Percentiles rank a stretch among this genome's conserved stretches.
phyloP scores from a whole-genome alignment of 768 basidiomycete species.

The Russula emetica region DNA sequence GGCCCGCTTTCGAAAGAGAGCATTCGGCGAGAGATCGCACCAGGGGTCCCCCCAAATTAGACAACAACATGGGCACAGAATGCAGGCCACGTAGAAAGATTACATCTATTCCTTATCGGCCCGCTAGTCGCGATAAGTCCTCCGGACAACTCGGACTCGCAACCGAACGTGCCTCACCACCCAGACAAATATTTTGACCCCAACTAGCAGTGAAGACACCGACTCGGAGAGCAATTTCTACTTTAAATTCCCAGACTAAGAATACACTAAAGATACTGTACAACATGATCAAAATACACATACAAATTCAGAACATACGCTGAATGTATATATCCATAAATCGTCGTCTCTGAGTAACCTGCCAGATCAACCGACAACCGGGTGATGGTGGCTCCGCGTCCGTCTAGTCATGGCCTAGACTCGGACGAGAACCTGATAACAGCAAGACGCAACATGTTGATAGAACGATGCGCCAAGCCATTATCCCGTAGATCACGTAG shows the following conservation, averaged over 20 bases:
- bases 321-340: neutral
- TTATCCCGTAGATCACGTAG: conserved; percentile 11
- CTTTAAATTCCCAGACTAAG: neutral
- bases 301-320: neutral
- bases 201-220: neutral
- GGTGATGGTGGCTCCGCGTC: neutral
- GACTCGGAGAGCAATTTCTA: neutral
- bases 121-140: neutral
- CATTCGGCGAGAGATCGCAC: no score
- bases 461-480: conserved; percentile 2
- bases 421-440: conserved; percentile 21
- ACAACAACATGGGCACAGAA: no score
- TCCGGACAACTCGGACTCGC: neutral
- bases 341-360: neutral
- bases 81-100: no score
- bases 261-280: conserved; percentile 13
- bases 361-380: neutral
- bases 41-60: no score
- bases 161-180: neutral
- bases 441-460: conserved; percentile 18
- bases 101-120: neutral
- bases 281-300: conserved; percentile 8
- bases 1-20: no score
- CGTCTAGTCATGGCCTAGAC: conserved; percentile 6
- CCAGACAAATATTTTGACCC: neutral